Conservation (phyloP, 2,329 filamentous ascomycete species). For the Claviceps purpurea region DNA sequence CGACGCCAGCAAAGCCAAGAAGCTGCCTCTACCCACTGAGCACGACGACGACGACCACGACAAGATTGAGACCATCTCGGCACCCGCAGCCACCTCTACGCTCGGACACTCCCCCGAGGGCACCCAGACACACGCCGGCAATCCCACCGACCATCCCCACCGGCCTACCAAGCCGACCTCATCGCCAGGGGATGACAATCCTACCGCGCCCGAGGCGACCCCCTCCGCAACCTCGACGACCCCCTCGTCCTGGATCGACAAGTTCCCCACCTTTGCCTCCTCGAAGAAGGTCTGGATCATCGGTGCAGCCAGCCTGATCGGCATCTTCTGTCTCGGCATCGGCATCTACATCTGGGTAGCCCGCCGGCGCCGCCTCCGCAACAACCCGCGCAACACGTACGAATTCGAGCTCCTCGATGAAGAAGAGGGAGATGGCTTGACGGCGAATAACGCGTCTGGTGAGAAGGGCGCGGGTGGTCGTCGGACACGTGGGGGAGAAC, state of each 20-base stretch:
- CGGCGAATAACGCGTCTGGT: slow-evolving; percentile 15
- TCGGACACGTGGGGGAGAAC: slow-evolving; percentile 62
- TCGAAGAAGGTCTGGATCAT: slow-evolving; percentile 91
- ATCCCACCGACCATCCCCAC: slow-evolving; percentile 50
- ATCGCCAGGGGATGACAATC: neutral
- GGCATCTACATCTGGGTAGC: slow-evolving; percentile 73
- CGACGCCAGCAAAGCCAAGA: slow-evolving; percentile 56
- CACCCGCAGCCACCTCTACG: slow-evolving; percentile 18
- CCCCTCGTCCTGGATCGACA: slow-evolving; percentile 62
- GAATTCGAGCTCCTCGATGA: slow-evolving; percentile 90
- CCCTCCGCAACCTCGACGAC: slow-evolving; percentile 10
- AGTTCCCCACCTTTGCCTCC: slow-evolving; percentile 81
- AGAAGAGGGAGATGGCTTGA: slow-evolving; percentile 52
- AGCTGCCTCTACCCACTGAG: slow-evolving; percentile 70
- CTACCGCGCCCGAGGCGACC: neutral
- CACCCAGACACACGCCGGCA: slow-evolving; percentile 24
- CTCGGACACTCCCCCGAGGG: slow-evolving; percentile 34
- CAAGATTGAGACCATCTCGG: slow-evolving; percentile 35
- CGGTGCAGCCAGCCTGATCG: slow-evolving; percentile 71
- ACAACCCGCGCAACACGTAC: slow-evolving; percentile 67
- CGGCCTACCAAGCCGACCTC: slow-evolving; percentile 39
- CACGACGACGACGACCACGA: slow-evolving; percentile 76
- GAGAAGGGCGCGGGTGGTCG: slow-evolving; percentile 32
- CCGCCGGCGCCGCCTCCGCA: slow-evolving; percentile 61
- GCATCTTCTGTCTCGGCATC: slow-evolving; percentile 68